Evolutionary conservation across 164 flowering plant species (phyloP).

Genomic region (Tinospora cordifolia): DNA sequence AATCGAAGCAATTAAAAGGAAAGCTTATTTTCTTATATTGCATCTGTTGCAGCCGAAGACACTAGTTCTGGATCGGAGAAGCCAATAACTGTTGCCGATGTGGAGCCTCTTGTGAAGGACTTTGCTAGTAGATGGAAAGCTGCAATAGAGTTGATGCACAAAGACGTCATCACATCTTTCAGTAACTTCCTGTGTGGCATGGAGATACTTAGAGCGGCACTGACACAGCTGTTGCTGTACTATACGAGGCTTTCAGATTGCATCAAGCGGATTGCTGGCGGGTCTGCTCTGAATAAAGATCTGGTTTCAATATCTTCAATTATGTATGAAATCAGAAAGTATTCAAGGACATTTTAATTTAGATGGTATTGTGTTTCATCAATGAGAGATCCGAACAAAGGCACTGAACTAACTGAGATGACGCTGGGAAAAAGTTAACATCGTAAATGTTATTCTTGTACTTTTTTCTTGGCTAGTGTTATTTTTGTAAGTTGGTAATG

Average conservation of each 20-base stretch:
- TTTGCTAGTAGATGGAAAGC: constrained; percentile 90
- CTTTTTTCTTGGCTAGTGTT: neutral
- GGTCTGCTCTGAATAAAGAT: constrained; percentile 75
- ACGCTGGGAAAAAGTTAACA: neutral
- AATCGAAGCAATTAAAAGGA: neutral
- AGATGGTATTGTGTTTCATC: neutral
- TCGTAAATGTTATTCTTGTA: neutral
- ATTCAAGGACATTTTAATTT: constrained; percentile 71
- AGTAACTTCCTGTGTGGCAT: constrained; percentile 95
- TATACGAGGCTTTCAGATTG: constrained; percentile 92
- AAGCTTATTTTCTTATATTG: neutral
- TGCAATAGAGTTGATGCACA: constrained; percentile 96
- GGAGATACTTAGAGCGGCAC: constrained; percentile 93
- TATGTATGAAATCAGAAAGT: constrained; percentile 90
- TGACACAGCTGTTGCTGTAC: constrained; percentile 90
- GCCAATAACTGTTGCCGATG: constrained; percentile 59
- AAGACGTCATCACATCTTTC: constrained; percentile 92
- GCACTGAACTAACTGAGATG: neutral
- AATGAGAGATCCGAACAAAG: neutral
- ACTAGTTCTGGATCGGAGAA: constrained; percentile 48
- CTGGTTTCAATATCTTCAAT: constrained; percentile 84
- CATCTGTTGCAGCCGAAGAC: constrained; percentile 70
- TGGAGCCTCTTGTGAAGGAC: constrained; percentile 92
- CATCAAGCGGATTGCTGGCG: constrained; percentile 73
- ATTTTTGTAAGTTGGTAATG: neutral